phyloP scores from a whole-genome alignment of 2,329 filamentous ascomycete genomes.

The Penicillium sp. region DNA sequence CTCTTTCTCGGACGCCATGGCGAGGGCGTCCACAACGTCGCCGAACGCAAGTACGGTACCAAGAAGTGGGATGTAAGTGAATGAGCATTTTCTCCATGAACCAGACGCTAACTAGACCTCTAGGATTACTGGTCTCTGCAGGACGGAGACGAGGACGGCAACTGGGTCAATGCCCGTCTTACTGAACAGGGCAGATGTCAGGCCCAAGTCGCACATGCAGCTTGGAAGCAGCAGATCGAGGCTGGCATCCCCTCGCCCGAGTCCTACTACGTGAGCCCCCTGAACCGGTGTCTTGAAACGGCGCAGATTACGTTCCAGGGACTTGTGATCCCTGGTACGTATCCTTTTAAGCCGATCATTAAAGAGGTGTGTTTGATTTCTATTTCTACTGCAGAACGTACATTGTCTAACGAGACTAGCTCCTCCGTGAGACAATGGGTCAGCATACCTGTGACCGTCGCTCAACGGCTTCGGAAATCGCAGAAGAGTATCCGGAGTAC shows the following conservation, averaged over 20 bases:
- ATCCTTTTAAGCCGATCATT: constrained; percentile 53
- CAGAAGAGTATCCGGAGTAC: constrained; percentile 49
- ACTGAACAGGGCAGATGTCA: constrained; percentile 53
- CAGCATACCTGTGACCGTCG: constrained; percentile 62
- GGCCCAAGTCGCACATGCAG: constrained; percentile 43
- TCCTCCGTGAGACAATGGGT: constrained; percentile 58
- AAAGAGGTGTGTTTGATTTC: constrained; percentile 48
- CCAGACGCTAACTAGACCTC: background rate
- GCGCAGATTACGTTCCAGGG: constrained; percentile 53
- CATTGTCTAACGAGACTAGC: constrained; percentile 21
- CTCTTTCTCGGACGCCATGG: constrained; percentile 61
- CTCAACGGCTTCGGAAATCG: constrained; percentile 49
- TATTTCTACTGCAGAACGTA: background rate
- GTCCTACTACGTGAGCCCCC: constrained; percentile 56
- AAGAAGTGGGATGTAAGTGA: constrained; percentile 56
- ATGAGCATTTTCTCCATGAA: background rate
- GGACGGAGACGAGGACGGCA: constrained; percentile 54
- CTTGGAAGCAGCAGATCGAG: constrained; percentile 51
- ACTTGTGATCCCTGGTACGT: constrained; percentile 44
- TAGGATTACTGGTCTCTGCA: constrained; percentile 59
- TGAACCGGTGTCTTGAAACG: constrained; percentile 58
- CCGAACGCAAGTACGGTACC: constrained; percentile 57
- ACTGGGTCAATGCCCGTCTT: constrained; percentile 59
- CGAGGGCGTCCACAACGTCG: constrained; percentile 61
- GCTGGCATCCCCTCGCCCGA: constrained; percentile 52